Evolutionary conservation across 2,329 filamentous ascomycete species (phyloP).

Genomic region (Aspergillus sergii): DNA sequence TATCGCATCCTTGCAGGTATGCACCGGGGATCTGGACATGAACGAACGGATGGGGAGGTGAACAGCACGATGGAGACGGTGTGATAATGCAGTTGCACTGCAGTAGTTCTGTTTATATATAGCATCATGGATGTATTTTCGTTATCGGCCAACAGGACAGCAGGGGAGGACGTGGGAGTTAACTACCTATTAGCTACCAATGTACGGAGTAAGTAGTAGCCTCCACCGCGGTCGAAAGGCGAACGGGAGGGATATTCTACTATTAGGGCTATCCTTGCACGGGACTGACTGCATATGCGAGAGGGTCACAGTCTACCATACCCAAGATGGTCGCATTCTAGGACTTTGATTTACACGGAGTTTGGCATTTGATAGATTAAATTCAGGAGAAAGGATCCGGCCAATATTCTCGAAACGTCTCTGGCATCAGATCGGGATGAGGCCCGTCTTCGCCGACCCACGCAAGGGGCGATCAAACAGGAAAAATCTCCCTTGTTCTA

Average conservation of each 20-base stretch:
- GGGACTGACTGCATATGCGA: conserved; percentile 1
- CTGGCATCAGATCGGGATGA: not conserved
- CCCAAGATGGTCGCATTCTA: not conserved
- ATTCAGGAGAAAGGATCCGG: not conserved
- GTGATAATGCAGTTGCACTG: conserved; percentile 5
- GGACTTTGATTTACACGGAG: not conserved
- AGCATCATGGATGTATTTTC: not conserved
- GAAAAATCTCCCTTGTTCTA: not conserved
- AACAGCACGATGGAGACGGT: not conserved
- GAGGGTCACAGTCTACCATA: not conserved
- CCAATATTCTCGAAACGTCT: conserved; percentile 4
- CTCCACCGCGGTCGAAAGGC: not conserved
- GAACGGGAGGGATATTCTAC: not conserved
- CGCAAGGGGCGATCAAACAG: not conserved
- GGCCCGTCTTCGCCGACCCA: not conserved
- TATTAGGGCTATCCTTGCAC: not conserved
- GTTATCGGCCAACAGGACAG: not conserved
- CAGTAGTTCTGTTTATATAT: not conserved
- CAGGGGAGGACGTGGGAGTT: not conserved
- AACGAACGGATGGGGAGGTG: not conserved
- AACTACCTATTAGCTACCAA: not conserved
- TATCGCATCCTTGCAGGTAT: not conserved
- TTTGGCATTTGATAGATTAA: not conserved
- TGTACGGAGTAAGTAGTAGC: not conserved
- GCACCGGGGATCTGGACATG: not conserved